phyloP scores from a whole-genome alignment of 2,329 filamentous ascomycete genomes.

The Corinectria fuckeliana region DNA sequence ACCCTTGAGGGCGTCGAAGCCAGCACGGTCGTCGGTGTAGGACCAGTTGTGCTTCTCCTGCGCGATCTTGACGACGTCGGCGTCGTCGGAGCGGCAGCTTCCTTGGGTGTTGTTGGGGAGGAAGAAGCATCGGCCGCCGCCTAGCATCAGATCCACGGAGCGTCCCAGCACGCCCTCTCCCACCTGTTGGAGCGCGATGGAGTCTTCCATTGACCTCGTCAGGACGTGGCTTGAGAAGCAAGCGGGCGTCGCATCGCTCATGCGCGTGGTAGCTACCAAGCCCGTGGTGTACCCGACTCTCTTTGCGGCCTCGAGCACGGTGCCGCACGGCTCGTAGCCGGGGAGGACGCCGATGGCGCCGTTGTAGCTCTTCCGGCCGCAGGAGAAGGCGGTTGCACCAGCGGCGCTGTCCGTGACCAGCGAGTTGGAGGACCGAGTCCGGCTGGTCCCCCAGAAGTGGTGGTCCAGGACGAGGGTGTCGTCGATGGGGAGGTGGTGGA shows the following conservation, averaged over 20 bases:
- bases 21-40: constrained; percentile 74
- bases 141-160: constrained; percentile 90
- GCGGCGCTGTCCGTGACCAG: constrained; percentile 95
- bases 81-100: constrained; percentile 81
- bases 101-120: constrained; percentile 79
- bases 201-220: constrained; percentile 79
- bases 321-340: constrained; percentile 86
- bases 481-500: constrained; percentile 73
- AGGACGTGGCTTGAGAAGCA: constrained; percentile 93
- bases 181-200: constrained; percentile 90
- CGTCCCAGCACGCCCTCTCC: constrained; percentile 86
- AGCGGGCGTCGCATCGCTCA: constrained; percentile 95
- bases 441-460: constrained; percentile 88
- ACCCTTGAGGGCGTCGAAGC: constrained; percentile 75
- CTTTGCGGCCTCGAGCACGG: constrained; percentile 92
- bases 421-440: constrained; percentile 83
- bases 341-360: constrained; percentile 91
- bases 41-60: constrained; percentile 78
- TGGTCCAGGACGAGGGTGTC: constrained; percentile 82
- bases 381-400: constrained; percentile 96
- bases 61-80: constrained; percentile 77
- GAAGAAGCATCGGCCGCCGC: constrained; percentile 93
- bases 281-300: constrained; percentile 90
- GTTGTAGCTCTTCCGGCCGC: constrained; percentile 93
- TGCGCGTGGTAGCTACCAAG: constrained; percentile 90